Evolutionary conservation across 2,329 filamentous ascomycete species (phyloP), one percentile per base, ranked within the genome.

Genomic region (Pseudogymnoascus sp.): DNA sequence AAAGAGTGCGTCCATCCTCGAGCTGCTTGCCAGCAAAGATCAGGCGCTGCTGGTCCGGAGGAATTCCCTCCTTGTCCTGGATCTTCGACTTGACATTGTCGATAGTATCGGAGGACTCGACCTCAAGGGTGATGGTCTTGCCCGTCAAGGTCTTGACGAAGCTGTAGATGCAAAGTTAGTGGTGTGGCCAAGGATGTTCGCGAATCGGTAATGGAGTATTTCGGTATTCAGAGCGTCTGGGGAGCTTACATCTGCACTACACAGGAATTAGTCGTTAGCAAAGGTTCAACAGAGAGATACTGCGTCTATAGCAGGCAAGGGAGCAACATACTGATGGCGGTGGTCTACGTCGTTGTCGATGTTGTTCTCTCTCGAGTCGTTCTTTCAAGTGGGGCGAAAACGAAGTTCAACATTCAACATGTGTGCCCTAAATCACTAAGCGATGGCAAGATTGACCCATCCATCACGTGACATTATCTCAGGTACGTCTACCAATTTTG

Each of bases 81-180:
- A 97, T 97, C 90, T 97, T 97, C 84, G 88, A 89, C 89, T 97
- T 97, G 82, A 97, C 93, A 87, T 97, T 97, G 88, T 97, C 93
- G 84, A 97, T 97, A 76, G 93, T 97, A 83, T 97, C 93, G 77
- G 87, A 91, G 77, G 92, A 96, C 88, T 97, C 93, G 79, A 97
- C 93, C 89, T 97, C 93, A 76, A 97, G 89, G 82, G 95, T 97
- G 86, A 97, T 97, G 81, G 93, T 97, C 91, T 97, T 97, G 83
- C 95, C 93, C 86, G 93, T 97, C 78, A 97, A 91, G 86, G 93
- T 97, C 89, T 97, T 97, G 84, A 97, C 93, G 89, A 97, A 97
- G 88, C 91, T 96, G 81, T 70, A 62, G 7, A 23, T 26, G 16
- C 47, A 61, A 63, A 29, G 65, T 73, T 66, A 73, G 67, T 69